Conservation (phyloP, 179 eudicot genomes). For the Sideroxylon spinosum region DNA sequence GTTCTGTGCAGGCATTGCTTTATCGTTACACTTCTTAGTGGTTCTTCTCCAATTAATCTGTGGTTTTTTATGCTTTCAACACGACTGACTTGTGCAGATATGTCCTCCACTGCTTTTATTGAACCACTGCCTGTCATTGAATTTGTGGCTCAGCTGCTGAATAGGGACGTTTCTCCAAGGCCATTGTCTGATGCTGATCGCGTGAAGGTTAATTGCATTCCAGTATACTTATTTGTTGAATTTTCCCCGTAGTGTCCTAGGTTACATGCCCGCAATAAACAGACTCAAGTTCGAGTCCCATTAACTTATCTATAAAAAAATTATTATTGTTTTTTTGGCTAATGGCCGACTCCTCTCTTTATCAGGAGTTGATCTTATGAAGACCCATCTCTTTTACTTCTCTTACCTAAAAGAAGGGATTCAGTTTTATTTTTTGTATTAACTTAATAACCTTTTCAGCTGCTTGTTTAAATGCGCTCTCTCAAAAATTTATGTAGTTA, state of each 20-base stretch:
- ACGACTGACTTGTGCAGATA: constrained; percentile 48
- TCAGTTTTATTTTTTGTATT: neutral
- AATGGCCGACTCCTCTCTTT: neutral
- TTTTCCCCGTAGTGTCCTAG: no score
- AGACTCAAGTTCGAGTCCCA: no score
- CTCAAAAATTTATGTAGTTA: neutral
- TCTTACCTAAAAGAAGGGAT: neutral
- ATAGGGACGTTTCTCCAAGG: constrained; percentile 61
- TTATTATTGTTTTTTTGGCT: neutral
- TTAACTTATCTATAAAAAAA: no score
- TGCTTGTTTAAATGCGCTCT: neutral
- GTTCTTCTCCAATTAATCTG: neutral
- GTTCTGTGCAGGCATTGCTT: neutral
- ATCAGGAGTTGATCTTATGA: neutral
- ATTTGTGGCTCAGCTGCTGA: constrained; percentile 66
- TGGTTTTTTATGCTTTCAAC: constrained; percentile 4
- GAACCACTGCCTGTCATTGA: constrained; percentile 91
- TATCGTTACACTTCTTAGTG: neutral
- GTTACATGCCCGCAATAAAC: no score
- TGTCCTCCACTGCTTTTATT: constrained; percentile 97
- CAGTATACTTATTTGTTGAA: neutral
- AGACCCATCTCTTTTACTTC: neutral
- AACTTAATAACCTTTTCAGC: neutral
- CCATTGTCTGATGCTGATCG: constrained; percentile 89
- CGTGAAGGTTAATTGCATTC: constrained; percentile 51